These are phyloP conservation scores for Cryptococcus floricola DNA, from an alignment of 1,284 basidiomycete species.

Conservation along the genomic window DNA sequence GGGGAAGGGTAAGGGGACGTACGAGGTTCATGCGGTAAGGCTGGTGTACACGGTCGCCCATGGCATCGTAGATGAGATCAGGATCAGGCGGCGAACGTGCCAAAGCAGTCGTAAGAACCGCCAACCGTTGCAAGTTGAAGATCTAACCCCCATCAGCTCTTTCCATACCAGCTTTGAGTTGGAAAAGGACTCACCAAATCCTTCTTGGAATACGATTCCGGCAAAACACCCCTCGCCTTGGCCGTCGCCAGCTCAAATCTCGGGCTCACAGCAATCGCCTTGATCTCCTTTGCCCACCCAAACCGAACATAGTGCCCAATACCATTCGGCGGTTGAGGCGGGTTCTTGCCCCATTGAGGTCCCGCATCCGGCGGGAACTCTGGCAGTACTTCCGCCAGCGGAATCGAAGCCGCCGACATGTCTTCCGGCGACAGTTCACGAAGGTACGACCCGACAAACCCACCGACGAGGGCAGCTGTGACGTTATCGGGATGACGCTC, in stretches of 20 bases:
- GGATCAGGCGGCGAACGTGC: slow-evolving; percentile 86
- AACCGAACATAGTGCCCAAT: slow-evolving; percentile 96
- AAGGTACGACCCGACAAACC: slow-evolving; percentile 97
- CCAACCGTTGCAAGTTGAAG: slow-evolving; percentile 95
- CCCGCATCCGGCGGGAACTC: slow-evolving; percentile 93
- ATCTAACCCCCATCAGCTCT: slow-evolving; percentile 59
- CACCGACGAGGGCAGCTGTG: slow-evolving; percentile 92
- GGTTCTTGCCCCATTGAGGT: slow-evolving; percentile 81
- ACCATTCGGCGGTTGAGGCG: slow-evolving; percentile 79
- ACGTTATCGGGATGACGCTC: slow-evolving; percentile 99
- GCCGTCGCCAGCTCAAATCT: slow-evolving; percentile 96
- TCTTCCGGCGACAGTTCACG: slow-evolving; percentile 72
- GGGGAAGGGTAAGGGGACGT: not conserved
- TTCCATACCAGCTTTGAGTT: not conserved
- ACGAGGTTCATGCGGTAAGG: slow-evolving; percentile 85
- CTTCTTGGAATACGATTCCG: slow-evolving; percentile 75
- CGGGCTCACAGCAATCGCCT: slow-evolving; percentile 92
- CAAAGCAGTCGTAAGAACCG: slow-evolving; percentile 95
- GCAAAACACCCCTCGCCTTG: slow-evolving; percentile 84
- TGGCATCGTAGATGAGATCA: slow-evolving; percentile 94
- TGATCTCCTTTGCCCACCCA: slow-evolving; percentile 80
- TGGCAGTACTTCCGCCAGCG: slow-evolving; percentile 91
- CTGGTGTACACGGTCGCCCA: slow-evolving; percentile 98
- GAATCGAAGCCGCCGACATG: slow-evolving; percentile 77
- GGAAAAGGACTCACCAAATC: slow-evolving; percentile 68